These are phyloP conservation scores for Daldinia eschscholtzii DNA, from an alignment of 2,329 filamentous ascomycete genomes.

Conservation along the genomic window DNA sequence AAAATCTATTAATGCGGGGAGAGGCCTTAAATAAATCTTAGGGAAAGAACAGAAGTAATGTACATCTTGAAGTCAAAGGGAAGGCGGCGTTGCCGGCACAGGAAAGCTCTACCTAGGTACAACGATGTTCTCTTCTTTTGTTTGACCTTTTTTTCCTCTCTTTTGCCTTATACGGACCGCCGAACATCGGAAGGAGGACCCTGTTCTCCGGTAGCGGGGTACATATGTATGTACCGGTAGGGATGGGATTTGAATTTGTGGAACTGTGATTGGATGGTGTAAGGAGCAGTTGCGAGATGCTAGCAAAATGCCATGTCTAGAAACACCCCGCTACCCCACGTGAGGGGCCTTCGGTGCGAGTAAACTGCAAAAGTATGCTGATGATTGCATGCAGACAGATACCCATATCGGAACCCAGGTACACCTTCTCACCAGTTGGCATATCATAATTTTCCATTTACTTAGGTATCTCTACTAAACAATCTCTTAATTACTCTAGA, in stretches of 20 bases:
- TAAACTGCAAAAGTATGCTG: conserved; percentile 42
- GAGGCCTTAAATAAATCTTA: conserved; percentile 40
- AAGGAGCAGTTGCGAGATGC: conserved; percentile 30
- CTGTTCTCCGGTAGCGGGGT: conserved; percentile 49
- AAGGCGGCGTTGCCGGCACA: conserved; percentile 28
- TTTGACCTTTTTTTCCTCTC: conserved; percentile 9
- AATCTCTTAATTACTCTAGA: neutral
- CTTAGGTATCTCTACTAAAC: neutral
- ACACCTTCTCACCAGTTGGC: neutral
- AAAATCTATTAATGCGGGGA: conserved; percentile 42
- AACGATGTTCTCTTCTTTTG: conserved; percentile 10
- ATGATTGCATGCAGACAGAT: conserved; percentile 39
- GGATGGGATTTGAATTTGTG: conserved; percentile 46
- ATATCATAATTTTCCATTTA: conserved; percentile 1
- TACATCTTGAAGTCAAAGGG: conserved; percentile 26
- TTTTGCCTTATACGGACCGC: conserved; percentile 34
- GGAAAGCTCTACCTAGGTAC: conserved; percentile 36
- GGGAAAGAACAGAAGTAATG: conserved; percentile 11
- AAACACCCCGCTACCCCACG: conserved; percentile 43
- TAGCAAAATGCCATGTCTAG: conserved; percentile 29
- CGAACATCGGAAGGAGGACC: conserved; percentile 49
- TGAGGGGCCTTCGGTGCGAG: conserved; percentile 48
- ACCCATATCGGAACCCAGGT: conserved; percentile 25
- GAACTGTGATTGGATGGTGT: conserved; percentile 38
- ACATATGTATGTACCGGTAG: conserved; percentile 21